phyloP scores from a whole-genome alignment of 2,329 filamentous ascomycete genomes.

The Apiospora saccharicola region DNA sequence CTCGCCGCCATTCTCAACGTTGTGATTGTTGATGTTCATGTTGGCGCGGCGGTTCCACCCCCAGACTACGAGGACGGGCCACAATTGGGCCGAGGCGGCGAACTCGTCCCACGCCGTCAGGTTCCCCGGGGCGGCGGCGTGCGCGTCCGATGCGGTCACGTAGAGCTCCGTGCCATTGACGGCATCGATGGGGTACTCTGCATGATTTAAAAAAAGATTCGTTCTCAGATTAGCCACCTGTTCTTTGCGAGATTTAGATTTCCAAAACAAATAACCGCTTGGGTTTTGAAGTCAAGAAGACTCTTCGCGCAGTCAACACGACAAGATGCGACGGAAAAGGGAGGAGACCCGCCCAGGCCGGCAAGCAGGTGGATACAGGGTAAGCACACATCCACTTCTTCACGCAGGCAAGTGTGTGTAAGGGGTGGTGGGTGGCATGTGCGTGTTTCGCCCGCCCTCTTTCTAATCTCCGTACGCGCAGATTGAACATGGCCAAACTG shows the following conservation, averaged over 20 bases:
- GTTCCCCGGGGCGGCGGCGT: conserved; percentile 31
- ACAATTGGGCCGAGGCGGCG: conserved; percentile 31
- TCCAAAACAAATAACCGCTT: background rate
- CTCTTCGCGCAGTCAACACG: background rate
- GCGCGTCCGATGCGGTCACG: conserved; percentile 37
- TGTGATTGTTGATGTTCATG: conserved; percentile 27
- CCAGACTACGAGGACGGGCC: conserved; percentile 39
- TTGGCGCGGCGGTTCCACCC: conserved; percentile 39
- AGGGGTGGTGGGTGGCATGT: background rate
- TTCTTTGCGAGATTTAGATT: background rate
- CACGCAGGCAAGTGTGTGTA: background rate
- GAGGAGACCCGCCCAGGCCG: background rate
- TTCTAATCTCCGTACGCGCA: too few relatives aligned
- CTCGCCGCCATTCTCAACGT: background rate
- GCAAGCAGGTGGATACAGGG: background rate
- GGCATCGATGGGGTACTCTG: conserved; percentile 37
- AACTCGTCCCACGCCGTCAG: conserved; percentile 26
- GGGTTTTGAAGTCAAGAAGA: too few relatives aligned
- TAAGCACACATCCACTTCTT: background rate
- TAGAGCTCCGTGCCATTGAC: conserved; percentile 37
- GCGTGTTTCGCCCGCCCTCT: background rate
- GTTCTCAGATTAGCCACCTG: background rate
- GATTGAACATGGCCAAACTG: too few relatives aligned
- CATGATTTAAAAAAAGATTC: background rate
- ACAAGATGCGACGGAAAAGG: background rate